These are phyloP conservation scores for Tetrahymena borealis DNA, from an alignment of 73 alveolate species.

Conservation along the genomic window DNA sequence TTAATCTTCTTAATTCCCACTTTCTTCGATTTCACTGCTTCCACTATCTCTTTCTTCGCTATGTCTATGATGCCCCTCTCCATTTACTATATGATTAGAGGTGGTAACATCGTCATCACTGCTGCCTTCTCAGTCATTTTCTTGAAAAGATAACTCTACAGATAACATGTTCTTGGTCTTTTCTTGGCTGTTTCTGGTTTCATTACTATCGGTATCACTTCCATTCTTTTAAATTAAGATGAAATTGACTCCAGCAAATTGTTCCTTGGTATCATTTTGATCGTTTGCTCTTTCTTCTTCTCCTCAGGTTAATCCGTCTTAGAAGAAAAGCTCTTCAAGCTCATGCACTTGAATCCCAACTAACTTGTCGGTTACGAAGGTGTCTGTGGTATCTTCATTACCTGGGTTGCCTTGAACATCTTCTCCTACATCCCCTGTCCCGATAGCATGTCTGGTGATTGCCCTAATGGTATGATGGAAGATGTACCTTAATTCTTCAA, in stretches of 20 bases:
- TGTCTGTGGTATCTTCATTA: constrained; percentile 62
- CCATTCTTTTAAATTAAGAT: constrained; percentile 34
- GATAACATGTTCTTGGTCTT: constrained; percentile 66
- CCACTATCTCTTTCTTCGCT: constrained; percentile 78
- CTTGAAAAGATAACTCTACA: constrained; percentile 61
- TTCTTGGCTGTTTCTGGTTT: constrained; percentile 60
- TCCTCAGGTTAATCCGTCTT: constrained; percentile 66
- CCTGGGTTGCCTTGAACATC: constrained; percentile 57
- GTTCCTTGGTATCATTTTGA: neutral
- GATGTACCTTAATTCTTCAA: constrained; percentile 46
- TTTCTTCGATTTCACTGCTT: constrained; percentile 64
- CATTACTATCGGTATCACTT: constrained; percentile 62
- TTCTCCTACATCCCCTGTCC: constrained; percentile 65
- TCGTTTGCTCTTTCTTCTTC: constrained; percentile 43
- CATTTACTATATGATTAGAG: constrained; percentile 92
- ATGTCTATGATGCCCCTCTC: constrained; percentile 70
- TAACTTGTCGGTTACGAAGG: constrained; percentile 94
- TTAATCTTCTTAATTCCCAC: constrained; percentile 69
- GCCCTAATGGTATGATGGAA: constrained; percentile 10
- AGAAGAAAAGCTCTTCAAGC: constrained; percentile 74
- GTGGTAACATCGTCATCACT: constrained; percentile 74
- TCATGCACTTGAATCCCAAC: constrained; percentile 69
- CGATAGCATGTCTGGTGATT: neutral
- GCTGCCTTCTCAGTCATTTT: constrained; percentile 63
- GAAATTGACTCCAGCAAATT: neutral